Conservation (phyloP, 2,329 filamentous ascomycete genomes). For the Tetracladium maxilliforme region DNA sequence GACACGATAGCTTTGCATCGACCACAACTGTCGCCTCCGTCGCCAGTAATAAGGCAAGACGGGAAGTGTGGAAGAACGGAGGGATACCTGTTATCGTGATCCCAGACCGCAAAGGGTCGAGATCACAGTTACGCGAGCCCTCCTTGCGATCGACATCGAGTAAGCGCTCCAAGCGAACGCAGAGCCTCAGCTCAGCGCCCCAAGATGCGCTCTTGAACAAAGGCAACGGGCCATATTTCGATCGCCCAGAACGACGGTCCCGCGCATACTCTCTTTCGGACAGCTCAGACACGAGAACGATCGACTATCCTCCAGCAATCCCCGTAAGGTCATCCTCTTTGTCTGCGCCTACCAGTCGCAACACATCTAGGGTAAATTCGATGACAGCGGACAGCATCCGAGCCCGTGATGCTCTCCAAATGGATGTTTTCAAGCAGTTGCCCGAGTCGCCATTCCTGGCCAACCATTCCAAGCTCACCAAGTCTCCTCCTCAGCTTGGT, state of each 20-base stretch:
- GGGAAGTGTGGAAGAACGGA: constrained; percentile 42
- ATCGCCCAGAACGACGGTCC: constrained; percentile 16
- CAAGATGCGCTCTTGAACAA: constrained; percentile 23
- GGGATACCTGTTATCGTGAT: constrained; percentile 49
- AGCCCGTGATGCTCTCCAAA: constrained; percentile 39
- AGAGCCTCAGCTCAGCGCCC: constrained; percentile 33
- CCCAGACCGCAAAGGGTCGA: constrained; percentile 39
- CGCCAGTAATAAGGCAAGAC: constrained; percentile 37
- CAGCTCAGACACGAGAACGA: too few relatives aligned
- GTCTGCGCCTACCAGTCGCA: constrained; percentile 46
- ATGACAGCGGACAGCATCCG: constrained; percentile 42
- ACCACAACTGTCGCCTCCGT: constrained; percentile 13
- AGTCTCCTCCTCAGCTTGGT: too few relatives aligned
- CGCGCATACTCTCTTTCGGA: constrained; percentile 4
- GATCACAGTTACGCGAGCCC: constrained; percentile 27
- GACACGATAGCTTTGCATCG: neutral
- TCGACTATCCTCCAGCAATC: constrained; percentile 43
- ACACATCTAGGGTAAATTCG: constrained; percentile 36
- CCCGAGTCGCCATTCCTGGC: too few relatives aligned
- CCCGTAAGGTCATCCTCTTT: constrained; percentile 43
- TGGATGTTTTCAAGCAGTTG: too few relatives aligned
- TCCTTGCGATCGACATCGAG: constrained; percentile 49
- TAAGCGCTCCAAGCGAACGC: constrained; percentile 34
- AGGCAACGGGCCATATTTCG: constrained; percentile 27
- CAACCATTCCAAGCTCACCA: too few relatives aligned